Evolutionary conservation across 2,329 filamentous ascomycete species (phyloP), one percentile per base, ranked within the genome.

Genomic region (Pseudopyricularia javanii): DNA sequence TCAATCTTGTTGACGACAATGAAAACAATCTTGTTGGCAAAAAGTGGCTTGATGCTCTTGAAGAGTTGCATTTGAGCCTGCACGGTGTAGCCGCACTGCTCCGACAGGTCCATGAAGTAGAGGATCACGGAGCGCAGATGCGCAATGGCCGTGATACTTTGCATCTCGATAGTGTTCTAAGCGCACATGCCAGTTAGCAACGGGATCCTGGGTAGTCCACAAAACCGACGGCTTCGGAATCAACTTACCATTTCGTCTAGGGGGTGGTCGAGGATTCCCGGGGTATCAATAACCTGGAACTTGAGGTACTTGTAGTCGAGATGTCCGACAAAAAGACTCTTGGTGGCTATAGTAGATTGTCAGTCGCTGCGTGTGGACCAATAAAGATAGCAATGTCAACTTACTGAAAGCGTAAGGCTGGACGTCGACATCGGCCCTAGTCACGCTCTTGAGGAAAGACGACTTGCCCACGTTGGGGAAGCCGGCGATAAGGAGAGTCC

Each of bases 1-100:
- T 98, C 93, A 60, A 96, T 96, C 78, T 98, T 98, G 83, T 98
- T 98, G 71, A 97, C 79, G 54, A 97, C 88, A 54, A 98, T 79
- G 67, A 95, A 97, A 47, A 97, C 91, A 49, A 97, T 79, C 74
- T 97, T 97, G 75, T 97, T 96, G 52, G 90, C 85, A 67, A 98
- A 98, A 22, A 98, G 78, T 32, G 93, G 93, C 74, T 94, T 95
- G 70, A 97, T 95, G 68, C 86, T 94, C 74, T 89, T 84, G 79
- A 96, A 98, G 15, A 98, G 82, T 61, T 90, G 85, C 67, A 96
- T 91, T 73, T 98, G 93, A 7, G 91, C 90, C 58, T 84, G 77
- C 17, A 98, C 88, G 3, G 89, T 88, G 74, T 96, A 98, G 54
- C 93, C 93, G 62, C 91, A 96, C 74, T 95, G 89, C 74, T 96